Percentiles rank a stretch among this genome's conserved stretches.
Evolutionary conservation across 2,329 filamentous ascomycete species (phyloP).

Genomic region (Phialocephala sp.): DNA sequence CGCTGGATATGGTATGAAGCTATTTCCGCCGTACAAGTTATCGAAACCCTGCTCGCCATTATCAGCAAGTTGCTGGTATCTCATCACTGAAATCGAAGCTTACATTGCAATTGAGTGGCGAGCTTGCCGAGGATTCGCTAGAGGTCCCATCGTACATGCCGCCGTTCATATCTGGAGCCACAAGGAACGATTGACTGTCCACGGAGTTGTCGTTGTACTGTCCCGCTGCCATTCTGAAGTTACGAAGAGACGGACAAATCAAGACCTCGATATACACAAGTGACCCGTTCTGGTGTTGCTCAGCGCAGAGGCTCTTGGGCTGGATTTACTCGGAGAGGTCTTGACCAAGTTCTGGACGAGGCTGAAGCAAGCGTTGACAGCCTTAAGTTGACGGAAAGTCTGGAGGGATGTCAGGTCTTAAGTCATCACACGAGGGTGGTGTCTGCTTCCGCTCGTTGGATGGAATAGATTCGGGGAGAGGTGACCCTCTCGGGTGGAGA

Average conservation of each 20-base stretch:
- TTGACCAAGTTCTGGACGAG: constrained; percentile 9
- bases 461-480: constrained; percentile 22
- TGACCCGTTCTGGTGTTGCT: neutral
- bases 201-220: constrained; percentile 33
- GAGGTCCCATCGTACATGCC: constrained; percentile 41
- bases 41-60: constrained; percentile 34
- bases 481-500: constrained; percentile 20
- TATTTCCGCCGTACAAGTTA: constrained; percentile 35
- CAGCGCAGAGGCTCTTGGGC: neutral
- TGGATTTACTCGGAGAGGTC: neutral
- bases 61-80: constrained; percentile 20
- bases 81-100: constrained; percentile 16
- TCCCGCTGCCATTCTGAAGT: constrained; percentile 36
- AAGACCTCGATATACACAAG: neutral
- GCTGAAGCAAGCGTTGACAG: constrained; percentile 22
- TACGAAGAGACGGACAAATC: constrained; percentile 8
- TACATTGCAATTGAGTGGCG: constrained; percentile 41
- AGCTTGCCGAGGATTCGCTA: constrained; percentile 42
- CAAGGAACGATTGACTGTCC: constrained; percentile 33
- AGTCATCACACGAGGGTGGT: constrained; percentile 18
- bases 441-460: constrained; percentile 12
- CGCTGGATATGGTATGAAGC: constrained; percentile 38
- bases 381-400: constrained; percentile 14
- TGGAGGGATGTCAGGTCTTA: constrained; percentile 24
- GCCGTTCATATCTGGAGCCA: constrained; percentile 35